Conservation (phyloP, 306 rosid genomes). For the Rosa lucieae region DNA sequence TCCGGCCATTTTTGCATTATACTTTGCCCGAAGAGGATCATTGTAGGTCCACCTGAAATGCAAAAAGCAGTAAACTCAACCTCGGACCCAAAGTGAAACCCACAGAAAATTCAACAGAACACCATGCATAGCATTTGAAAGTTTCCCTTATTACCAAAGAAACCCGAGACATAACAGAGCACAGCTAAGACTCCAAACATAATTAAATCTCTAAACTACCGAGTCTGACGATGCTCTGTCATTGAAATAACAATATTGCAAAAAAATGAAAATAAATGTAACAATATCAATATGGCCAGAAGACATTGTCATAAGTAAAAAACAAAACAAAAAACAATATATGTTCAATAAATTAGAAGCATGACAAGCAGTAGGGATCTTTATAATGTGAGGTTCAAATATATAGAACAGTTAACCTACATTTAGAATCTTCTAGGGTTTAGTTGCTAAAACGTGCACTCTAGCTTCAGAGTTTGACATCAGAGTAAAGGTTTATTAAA, state of each 20-base stretch:
- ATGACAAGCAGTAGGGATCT: too few species aligned
- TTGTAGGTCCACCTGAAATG: conserved; percentile 90
- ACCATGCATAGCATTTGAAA: not conserved
- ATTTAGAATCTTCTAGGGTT: not conserved
- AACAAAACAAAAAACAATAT: too few species aligned
- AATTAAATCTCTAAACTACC: not conserved
- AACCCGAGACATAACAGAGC: not conserved
- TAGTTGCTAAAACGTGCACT: not conserved
- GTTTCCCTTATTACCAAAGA: not conserved
- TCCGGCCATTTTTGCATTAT: conserved; percentile 92
- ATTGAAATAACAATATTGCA: not conserved
- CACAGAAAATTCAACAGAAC: not conserved
- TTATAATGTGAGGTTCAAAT: too few species aligned
- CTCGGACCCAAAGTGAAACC: not conserved
- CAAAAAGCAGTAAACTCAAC: conserved; percentile 5
- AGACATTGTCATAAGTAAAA: too few species aligned
- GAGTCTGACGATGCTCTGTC: too few species aligned
- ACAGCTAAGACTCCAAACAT: not conserved
- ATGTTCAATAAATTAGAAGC: too few species aligned
- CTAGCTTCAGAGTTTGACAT: not conserved
- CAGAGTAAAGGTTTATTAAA: not conserved
- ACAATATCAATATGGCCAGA: too few species aligned
- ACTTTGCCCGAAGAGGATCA: conserved; percentile 95
- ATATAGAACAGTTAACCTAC: not conserved
- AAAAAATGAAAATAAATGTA: too few species aligned